Evolutionary conservation across 2,329 filamentous ascomycete genomes (phyloP).

Genomic region (Alternaria alternata): DNA sequence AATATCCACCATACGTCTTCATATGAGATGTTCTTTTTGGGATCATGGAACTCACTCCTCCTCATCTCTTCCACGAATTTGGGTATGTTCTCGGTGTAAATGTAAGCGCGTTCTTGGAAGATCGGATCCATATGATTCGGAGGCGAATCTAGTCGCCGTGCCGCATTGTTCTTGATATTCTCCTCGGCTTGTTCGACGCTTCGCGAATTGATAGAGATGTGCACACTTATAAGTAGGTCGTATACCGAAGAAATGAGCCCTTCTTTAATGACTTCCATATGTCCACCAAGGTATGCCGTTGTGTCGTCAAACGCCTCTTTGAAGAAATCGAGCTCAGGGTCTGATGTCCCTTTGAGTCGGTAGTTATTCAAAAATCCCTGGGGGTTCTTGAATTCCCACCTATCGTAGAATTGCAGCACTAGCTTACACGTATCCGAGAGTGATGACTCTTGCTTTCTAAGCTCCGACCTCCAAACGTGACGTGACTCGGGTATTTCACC

Average conservation of each 20-base stretch:
- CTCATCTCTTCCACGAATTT: neutral
- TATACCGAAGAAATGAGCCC: no score
- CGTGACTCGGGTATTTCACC: neutral
- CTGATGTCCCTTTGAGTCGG: accelerated
- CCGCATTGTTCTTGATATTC: neutral
- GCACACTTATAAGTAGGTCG: no score
- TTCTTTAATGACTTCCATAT: no score
- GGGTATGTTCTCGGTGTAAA: neutral
- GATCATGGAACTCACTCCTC: neutral
- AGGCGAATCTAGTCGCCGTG: neutral
- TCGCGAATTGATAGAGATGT: neutral
- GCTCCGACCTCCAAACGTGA: neutral
- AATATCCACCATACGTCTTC: neutral
- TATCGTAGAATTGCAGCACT: neutral
- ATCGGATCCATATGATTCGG: neutral
- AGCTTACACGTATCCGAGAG: neutral
- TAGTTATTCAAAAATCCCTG: no score
- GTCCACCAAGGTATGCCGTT: no score
- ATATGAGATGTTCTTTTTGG: neutral
- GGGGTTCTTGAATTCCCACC: no score
- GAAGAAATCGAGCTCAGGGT: neutral
- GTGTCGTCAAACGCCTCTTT: neutral
- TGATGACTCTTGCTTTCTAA: neutral
- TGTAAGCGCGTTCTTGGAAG: neutral
- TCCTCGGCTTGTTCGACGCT: neutral